Base-by-base conservation (phyloP, 345 rosid species). In the Eutrema japonicum region DNA sequence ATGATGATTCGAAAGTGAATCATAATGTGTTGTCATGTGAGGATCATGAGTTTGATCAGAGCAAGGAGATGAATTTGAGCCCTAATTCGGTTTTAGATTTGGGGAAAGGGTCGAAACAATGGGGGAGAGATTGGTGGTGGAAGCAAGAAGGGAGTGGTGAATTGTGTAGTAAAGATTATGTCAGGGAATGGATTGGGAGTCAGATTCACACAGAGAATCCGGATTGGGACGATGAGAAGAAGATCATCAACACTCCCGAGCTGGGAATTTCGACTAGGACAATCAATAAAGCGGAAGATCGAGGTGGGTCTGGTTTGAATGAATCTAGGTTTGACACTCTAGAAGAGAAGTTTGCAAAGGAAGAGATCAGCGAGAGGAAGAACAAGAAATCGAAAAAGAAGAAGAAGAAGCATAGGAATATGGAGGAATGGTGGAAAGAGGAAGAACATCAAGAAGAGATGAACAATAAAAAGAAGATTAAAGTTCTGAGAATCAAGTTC, bases 61-160 rank as follows among this genome's bases (percentile, higher is more conserved):
- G 83, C 10, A 89, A 90, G 78, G 91, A 89, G 71, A 79, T 90
- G 83, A 84, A 72, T 52, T 76, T 78, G 72, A 80, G 73, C 47
- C 72, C 82, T 27, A 81, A 77, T 18, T 70, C 70, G 57, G 83
- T 66, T 79, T 81, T 64, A 64, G 86, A 85, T 73, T 76, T 84
- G 37, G 81, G 82, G 12, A 66, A 74, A 0, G 78, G 81, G 14
- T 59, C 81, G 0, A 89, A 89, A 54, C 96, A 92, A 66, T 92
- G 99, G 99, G 97, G 99, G 4, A 90, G 92, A 74, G 99, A 95
- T 75, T 95, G 99, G 99, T 95, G 99, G 99, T 92, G 98, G 97
- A 92, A 88, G 77, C 98, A 92, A 76, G 97, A 90, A 48, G 96
- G 93, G 32, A 92, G 92, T 78, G 96, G 91, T 49, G 99, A 95